Evolutionary conservation across 2,329 filamentous ascomycete species (phyloP).

Genomic region (Hortaea sp.): DNA sequence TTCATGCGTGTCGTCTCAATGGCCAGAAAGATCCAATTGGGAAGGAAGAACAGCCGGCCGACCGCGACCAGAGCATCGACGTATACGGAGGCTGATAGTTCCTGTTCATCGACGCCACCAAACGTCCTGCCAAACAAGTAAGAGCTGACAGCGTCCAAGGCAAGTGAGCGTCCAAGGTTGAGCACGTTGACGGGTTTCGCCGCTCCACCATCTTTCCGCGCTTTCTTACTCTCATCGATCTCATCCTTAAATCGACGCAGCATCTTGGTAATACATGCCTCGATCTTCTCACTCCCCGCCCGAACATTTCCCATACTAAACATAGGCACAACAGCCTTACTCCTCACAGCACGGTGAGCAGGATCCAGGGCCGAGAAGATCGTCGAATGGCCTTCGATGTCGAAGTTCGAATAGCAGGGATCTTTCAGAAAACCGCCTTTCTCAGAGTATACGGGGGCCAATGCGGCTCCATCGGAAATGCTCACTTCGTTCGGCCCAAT

Average conservation of each 20-base stretch:
- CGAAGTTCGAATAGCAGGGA: constrained; percentile 44
- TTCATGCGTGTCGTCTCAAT: constrained; percentile 30
- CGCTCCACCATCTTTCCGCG: constrained; percentile 7
- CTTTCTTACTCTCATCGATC: constrained; percentile 11
- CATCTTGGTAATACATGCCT: constrained; percentile 34
- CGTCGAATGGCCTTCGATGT: constrained; percentile 45
- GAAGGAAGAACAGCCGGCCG: constrained; percentile 46
- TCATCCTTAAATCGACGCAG: constrained; percentile 31
- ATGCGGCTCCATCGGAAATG: constrained; percentile 35
- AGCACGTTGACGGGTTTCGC: constrained; percentile 37
- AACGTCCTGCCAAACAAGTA: constrained; percentile 46
- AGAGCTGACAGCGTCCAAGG: constrained; percentile 44
- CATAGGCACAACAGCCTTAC: constrained; percentile 41
- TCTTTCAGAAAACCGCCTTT: constrained; percentile 46
- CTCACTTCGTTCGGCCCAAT: constrained; percentile 60
- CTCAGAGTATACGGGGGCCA: constrained; percentile 41
- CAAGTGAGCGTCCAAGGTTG: constrained; percentile 39
- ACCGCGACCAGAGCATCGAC: constrained; percentile 47
- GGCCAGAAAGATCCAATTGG: constrained; percentile 30
- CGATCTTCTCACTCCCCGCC: constrained; percentile 29
- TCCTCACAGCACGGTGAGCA: constrained; percentile 33
- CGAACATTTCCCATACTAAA: constrained; percentile 41
- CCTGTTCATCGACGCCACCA: constrained; percentile 35
- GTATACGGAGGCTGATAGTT: constrained; percentile 37
- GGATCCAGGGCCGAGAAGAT: constrained; percentile 42